Evolutionary conservation across 2,329 filamentous ascomycete species (phyloP), one percentile per base, ranked within the genome.

Genomic region (Trichoderma asperellum): DNA sequence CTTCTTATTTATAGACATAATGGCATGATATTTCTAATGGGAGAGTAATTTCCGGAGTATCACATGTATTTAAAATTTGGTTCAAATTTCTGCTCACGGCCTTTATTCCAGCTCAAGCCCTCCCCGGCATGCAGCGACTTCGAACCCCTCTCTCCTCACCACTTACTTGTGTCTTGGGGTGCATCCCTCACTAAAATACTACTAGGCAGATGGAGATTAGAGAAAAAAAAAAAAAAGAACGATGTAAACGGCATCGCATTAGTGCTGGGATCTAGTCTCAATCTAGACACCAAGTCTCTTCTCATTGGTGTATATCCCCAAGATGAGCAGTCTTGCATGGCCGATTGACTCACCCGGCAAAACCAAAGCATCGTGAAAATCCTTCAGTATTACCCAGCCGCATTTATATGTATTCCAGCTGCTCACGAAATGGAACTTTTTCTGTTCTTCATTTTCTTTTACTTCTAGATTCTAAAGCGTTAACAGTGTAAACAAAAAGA

Each of bases 261-360:
- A 53, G 60, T 47, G 60, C 21, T 40, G 21, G 27, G 47, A 27
- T 4, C 8, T 37, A 56, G 10, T 43, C 52, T 35, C 2, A 47
- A 57, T 65, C 1, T 2, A 57, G 52, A 40, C 27, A 37, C 35
- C 52, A n/a, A 43, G 24, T n/a, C n/a, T 57, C 12, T 7, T 34
- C 21, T 32, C 18, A 65, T 34, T 47, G 62, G 52, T 10, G 62
- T 21, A 56, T 32, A 14, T 27, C n/a, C 8, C 35, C 18, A 40
- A 43, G 21, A 16, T 1, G 21, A 7, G 32, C 58, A 60, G 5
- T 14, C 5, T 21, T 32, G 43, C 64, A 68, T 68, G 56, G 21
- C 64, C 55, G 64, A 40, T 14, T 60, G 64, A 68, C 40, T 68
- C 64, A 68, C 47, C 11, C 64, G 64, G 55, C 24, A 43, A 53